These are phyloP conservation scores for Canavalia gladiata DNA, from an alignment of 306 rosid species.

Conservation along the genomic window DNA sequence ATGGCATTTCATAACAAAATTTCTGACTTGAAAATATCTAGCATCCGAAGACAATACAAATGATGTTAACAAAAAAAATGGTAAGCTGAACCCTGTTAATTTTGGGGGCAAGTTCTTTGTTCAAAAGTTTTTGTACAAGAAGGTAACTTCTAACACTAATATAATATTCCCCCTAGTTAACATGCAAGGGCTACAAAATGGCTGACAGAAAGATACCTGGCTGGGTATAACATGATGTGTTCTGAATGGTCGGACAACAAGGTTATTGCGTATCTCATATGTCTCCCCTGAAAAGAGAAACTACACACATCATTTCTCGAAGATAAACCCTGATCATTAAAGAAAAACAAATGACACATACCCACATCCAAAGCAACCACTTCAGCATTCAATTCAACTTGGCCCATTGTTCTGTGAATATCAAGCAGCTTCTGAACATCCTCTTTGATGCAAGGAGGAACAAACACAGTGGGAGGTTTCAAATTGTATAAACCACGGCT, in stretches of 20 bases:
- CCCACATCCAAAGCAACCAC: constrained; percentile 92
- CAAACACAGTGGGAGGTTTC: constrained; percentile 89
- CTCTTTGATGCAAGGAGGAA: constrained; percentile 88
- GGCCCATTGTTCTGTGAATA: constrained; percentile 85
- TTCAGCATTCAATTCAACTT: constrained; percentile 80
- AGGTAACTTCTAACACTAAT: neutral
- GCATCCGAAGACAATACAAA: neutral
- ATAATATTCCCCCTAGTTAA: constrained; percentile 19
- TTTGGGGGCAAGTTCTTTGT: constrained; percentile 9
- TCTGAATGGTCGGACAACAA: constrained; percentile 92
- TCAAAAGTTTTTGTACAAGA: constrained; percentile 2
- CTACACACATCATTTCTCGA: constrained; percentile 38
- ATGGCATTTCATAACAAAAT: constrained; percentile 6
- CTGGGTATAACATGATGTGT: constrained; percentile 94
- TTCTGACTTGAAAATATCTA: neutral
- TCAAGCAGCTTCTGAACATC: constrained; percentile 91
- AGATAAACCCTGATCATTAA: constrained; percentile 25
- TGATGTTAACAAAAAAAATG: too few relatives aligned
- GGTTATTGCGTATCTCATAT: constrained; percentile 86
- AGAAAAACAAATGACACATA: constrained; percentile 55
- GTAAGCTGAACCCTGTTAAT: neutral
- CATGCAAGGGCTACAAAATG: constrained; percentile 3
- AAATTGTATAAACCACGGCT: constrained; percentile 91
- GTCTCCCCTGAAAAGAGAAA: constrained; percentile 85
- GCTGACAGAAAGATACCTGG: constrained; percentile 66